phyloP scores from a whole-genome alignment of 441 rosid species.

The Adansonia gregorii region DNA sequence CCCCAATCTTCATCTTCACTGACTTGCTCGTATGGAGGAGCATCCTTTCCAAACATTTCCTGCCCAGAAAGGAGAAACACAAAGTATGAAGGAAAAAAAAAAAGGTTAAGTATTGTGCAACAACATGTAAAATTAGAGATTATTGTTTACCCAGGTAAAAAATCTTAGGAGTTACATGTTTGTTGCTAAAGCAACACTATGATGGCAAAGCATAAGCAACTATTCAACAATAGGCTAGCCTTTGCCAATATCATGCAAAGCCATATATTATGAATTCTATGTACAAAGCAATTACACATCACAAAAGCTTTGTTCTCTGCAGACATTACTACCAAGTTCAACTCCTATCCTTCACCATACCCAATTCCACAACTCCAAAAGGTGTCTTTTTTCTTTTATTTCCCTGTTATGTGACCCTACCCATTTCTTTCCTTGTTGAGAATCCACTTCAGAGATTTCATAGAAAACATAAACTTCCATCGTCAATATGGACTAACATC shows the following conservation, averaged over 20 bases:
- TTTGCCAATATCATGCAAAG: background rate
- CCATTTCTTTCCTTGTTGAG: background rate
- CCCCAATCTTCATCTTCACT: conserved; percentile 99
- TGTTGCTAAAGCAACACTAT: background rate
- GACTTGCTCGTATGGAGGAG: conserved; percentile 62
- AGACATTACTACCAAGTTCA: conserved; percentile 8
- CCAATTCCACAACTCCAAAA: background rate
- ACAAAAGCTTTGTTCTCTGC: conserved; percentile 5
- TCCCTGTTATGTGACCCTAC: background rate
- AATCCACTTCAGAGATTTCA: background rate
- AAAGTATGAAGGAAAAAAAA: background rate
- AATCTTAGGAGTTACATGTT: background rate
- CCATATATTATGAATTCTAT: background rate
- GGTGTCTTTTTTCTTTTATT: background rate
- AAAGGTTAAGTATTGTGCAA: background rate
- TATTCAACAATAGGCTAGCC: background rate
- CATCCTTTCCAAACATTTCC: conserved; percentile 99
- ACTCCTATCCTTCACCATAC: conserved; percentile 16
- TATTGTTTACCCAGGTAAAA: background rate
- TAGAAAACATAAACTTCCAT: background rate
- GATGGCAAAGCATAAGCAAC: background rate
- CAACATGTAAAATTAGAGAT: background rate
- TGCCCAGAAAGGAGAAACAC: conserved; percentile 33
- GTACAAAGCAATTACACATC: background rate
- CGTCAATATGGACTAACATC: background rate